phyloP scores from a whole-genome alignment of 805 yeast genomes.

The Yamadazyma paraphyllophila region DNA sequence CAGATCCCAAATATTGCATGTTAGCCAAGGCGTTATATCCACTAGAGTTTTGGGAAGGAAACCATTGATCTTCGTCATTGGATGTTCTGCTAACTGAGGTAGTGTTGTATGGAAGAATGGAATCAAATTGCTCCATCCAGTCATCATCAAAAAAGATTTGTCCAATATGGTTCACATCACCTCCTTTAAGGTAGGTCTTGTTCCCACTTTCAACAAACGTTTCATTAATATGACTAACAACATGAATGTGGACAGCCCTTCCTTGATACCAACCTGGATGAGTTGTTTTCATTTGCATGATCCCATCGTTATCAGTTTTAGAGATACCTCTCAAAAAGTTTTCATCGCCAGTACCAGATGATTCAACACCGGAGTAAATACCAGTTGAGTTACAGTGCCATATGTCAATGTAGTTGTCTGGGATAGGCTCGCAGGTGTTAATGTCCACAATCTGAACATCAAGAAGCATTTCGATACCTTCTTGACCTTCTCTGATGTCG shows the following conservation, averaged over 20 bases:
- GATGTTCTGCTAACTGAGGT: constrained; percentile 15
- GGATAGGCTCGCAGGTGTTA: no score
- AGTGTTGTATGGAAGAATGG: background rate
- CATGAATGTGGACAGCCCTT: background rate
- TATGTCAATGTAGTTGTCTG: no score
- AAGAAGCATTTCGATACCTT: no score
- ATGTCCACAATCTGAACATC: no score
- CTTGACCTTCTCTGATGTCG: no score
- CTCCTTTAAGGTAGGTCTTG: background rate
- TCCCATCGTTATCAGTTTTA: no score
- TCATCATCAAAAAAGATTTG: constrained; percentile 4
- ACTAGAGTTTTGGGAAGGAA: background rate
- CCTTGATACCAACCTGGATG: no score
- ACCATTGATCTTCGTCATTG: constrained; percentile 15
- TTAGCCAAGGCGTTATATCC: constrained; percentile 6
- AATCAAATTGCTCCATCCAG: background rate
- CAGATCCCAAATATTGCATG: constrained; percentile 4
- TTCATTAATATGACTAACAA: background rate
- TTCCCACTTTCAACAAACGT: background rate
- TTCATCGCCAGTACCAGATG: no score
- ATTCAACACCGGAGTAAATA: no score
- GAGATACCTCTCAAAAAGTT: no score
- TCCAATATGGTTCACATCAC: constrained; percentile 7
- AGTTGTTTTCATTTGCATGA: no score
- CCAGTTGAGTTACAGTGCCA: no score